Evolutionary conservation across 106 monocot species (phyloP).

Genomic region (Phalaenopsis equestris): DNA sequence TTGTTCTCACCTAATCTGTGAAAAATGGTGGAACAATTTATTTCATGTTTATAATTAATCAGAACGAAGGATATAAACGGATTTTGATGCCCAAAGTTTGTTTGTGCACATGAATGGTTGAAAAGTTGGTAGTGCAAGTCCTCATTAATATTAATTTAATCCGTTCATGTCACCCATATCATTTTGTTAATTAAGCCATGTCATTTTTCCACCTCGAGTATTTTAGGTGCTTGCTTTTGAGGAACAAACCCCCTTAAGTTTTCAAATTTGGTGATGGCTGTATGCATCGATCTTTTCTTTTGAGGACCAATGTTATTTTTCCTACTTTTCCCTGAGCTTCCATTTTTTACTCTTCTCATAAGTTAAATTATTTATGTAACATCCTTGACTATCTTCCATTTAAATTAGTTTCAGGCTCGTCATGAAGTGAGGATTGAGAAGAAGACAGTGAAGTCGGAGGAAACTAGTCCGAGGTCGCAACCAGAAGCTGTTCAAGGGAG

Average conservation of each 20-base stretch:
- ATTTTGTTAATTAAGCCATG: background rate
- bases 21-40: background rate
- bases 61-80: background rate
- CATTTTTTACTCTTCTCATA: background rate
- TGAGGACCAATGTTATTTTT: background rate
- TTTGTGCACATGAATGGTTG: background rate
- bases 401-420: slow-evolving; percentile 31
- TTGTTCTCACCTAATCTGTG: background rate
- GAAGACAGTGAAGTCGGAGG: slow-evolving; percentile 23
- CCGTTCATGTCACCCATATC: background rate
- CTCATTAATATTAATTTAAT: background rate
- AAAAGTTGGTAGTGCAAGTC: no score
- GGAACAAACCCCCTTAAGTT: no score
- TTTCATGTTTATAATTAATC: background rate
- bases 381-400: background rate
- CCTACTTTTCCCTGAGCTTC: background rate
- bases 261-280: no score
- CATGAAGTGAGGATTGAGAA: slow-evolving; percentile 64
- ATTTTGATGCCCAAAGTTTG: background rate
- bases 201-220: background rate
- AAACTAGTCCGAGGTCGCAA: slow-evolving; percentile 13
- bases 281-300: no score
- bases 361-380: background rate
- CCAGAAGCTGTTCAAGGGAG: slow-evolving; percentile 24
- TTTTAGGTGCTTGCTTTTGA: no score